phyloP scores from a whole-genome alignment of 805 yeast species.

The Saccharomyces jurei region DNA sequence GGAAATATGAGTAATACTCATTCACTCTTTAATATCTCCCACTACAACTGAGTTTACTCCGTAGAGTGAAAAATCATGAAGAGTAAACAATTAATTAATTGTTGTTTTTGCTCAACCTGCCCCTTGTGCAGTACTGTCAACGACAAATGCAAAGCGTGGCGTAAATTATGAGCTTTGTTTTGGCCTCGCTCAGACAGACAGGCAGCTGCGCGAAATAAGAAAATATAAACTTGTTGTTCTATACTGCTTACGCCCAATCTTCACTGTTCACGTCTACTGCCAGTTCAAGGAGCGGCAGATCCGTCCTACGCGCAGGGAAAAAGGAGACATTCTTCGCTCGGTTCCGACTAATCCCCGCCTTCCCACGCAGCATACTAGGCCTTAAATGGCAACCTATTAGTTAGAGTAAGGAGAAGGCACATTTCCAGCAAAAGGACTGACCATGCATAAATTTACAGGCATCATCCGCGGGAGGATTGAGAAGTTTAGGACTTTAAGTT shows the following conservation, averaged over 20 bases:
- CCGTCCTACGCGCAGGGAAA: neutral
- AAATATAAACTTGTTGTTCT: neutral
- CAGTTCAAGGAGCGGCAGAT: neutral
- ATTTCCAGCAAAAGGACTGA: neutral
- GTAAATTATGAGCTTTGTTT: neutral
- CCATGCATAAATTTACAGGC: neutral
- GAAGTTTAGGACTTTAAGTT: neutral
- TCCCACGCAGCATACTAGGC: neutral
- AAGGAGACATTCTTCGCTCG: neutral
- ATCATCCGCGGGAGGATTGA: neutral
- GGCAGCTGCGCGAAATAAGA: neutral
- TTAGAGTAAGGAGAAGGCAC: neutral
- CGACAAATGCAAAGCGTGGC: neutral
- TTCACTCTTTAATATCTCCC: neutral
- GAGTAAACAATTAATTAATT: too few relatives aligned
- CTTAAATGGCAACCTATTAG: neutral
- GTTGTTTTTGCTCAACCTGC: neutral
- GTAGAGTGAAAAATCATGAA: neutral
- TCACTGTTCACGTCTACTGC: neutral
- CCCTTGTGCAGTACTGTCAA: neutral
- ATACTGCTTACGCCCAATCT: neutral
- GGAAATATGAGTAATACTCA: neutral
- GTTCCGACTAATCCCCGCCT: neutral
- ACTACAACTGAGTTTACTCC: neutral
- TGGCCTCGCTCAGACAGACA: neutral